Conservation (phyloP, 2,329 filamentous ascomycete genomes). For the Penicillium sp. region DNA sequence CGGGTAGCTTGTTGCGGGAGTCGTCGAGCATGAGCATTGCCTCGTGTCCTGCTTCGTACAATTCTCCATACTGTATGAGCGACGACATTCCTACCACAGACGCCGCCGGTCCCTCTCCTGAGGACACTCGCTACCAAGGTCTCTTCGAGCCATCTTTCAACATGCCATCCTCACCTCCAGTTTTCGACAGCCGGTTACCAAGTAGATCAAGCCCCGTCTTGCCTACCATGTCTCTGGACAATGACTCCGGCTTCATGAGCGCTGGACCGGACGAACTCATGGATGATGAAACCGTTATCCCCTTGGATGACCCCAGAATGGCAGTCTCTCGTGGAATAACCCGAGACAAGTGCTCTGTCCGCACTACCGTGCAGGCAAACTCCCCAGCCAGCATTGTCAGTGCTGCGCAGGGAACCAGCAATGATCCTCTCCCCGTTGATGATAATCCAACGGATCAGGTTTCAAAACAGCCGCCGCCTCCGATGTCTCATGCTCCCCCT, state of each 20-base stretch:
- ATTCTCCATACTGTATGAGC: slow-evolving; percentile 43
- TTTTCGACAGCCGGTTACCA: slow-evolving; percentile 64
- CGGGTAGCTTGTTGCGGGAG: slow-evolving; percentile 60
- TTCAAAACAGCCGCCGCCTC: slow-evolving; percentile 22
- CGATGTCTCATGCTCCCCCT: slow-evolving; percentile 30
- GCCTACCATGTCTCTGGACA: slow-evolving; percentile 56
- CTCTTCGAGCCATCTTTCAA: slow-evolving; percentile 69
- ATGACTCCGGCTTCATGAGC: slow-evolving; percentile 83
- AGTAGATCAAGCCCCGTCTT: slow-evolving; percentile 78
- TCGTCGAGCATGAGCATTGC: slow-evolving; percentile 55
- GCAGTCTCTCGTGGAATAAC: slow-evolving; percentile 19
- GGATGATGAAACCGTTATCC: slow-evolving; percentile 54
- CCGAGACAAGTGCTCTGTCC: slow-evolving; percentile 24
- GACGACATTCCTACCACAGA: slow-evolving; percentile 44
- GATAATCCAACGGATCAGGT: slow-evolving; percentile 22
- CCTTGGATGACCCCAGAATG: slow-evolving; percentile 28
- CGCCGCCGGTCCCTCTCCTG: slow-evolving; percentile 50
- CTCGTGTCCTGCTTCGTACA: slow-evolving; percentile 37
- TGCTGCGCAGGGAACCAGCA: slow-evolving; percentile 20
- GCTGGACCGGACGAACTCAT: slow-evolving; percentile 70
- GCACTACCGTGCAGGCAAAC: slow-evolving; percentile 26
- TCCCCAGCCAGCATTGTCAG: slow-evolving; percentile 28
- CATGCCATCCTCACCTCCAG: slow-evolving; percentile 86
- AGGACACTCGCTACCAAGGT: slow-evolving; percentile 51
- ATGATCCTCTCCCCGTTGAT: slow-evolving; percentile 22